Evolutionary conservation across 306 rosid species (phyloP).

Genomic region (Quercus dentata): DNA sequence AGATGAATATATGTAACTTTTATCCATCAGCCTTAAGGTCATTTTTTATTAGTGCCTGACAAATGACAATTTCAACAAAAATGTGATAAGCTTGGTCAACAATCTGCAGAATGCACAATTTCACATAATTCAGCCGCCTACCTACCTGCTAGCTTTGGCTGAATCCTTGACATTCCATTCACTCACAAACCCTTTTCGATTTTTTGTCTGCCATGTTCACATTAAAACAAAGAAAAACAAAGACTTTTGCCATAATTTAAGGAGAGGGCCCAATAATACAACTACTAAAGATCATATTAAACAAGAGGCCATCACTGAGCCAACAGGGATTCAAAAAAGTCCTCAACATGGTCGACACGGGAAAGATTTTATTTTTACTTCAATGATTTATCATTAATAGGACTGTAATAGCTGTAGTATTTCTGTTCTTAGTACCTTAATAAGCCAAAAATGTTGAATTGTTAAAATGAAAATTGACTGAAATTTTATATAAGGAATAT

Average conservation of each 20-base stretch:
- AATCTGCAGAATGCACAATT: conserved; percentile 22
- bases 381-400: conserved; percentile 12
- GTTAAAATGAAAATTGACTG: background rate
- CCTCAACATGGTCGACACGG: conserved; percentile 35
- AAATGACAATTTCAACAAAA: background rate
- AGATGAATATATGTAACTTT: background rate
- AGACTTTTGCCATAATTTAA: conserved; percentile 29
- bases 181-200: conserved; percentile 1
- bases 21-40: background rate
- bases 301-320: conserved; percentile 11
- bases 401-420: conserved; percentile 13
- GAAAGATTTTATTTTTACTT: conserved; percentile 27
- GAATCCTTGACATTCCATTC: background rate
- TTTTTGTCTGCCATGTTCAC: conserved; percentile 39
- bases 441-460: conserved; percentile 9
- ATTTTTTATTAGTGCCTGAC: background rate
- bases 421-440: conserved; percentile 17
- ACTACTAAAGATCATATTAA: conserved; percentile 8
- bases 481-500: background rate
- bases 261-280: conserved; percentile 28
- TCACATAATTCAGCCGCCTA: background rate
- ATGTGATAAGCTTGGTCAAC: background rate
- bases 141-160: background rate
- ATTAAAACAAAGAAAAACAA: conserved; percentile 22
- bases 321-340: conserved; percentile 27